Percentiles rank a stretch among this genome's conserved stretches.
Conservation (phyloP, 163 green algal species). For the Chlamydomonas reinhardtii region DNA sequence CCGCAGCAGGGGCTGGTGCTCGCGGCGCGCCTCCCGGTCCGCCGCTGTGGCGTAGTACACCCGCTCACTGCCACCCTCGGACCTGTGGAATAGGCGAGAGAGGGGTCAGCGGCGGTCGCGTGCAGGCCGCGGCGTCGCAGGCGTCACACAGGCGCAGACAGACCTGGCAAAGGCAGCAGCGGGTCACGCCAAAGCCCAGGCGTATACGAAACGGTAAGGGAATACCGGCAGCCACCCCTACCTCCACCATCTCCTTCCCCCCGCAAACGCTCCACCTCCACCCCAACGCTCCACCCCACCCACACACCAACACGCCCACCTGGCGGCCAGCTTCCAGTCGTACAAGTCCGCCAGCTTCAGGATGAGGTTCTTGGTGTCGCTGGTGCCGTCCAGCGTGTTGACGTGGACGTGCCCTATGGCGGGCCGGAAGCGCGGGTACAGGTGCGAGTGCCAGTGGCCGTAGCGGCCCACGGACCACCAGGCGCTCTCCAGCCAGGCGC, state of each 20-base stretch:
- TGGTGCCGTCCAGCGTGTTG: background rate
- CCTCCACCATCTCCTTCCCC: too few species aligned
- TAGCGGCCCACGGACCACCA: background rate
- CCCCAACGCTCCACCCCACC: too few species aligned
- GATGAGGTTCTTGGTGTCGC: conserved; percentile 1
- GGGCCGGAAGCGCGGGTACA: background rate
- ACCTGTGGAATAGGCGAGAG: too few species aligned
- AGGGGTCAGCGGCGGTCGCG: background rate
- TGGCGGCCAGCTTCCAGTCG: background rate
- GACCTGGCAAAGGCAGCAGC: too few species aligned
- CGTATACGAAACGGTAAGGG: too few species aligned
- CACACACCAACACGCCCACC: background rate
- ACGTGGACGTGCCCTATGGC: conserved; percentile 1
- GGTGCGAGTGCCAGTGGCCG: background rate
- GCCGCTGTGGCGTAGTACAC: background rate
- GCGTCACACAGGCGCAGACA: too few species aligned
- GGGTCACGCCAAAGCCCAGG: too few species aligned
- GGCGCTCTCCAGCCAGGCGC: background rate
- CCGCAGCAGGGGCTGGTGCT: background rate
- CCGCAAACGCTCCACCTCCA: too few species aligned
- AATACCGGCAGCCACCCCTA: too few species aligned
- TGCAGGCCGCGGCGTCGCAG: too few species aligned
- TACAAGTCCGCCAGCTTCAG: background rate
- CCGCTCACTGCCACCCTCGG: background rate
- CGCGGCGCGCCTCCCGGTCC: background rate